Evolutionary conservation across 2,329 filamentous ascomycete species (phyloP).

Genomic region (Colletotrichum eremochloae): DNA sequence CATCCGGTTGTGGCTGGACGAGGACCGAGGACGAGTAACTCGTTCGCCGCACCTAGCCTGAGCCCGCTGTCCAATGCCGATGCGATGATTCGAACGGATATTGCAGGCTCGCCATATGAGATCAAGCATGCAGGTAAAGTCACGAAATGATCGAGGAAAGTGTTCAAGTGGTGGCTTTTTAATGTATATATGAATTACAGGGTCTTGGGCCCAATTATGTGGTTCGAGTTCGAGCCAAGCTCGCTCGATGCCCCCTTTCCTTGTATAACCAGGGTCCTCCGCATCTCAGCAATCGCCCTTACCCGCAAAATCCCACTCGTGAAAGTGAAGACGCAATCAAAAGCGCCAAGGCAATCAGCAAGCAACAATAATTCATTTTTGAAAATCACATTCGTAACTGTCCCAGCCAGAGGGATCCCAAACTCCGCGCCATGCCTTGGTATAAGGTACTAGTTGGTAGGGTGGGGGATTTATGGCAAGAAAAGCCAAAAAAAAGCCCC

Average conservation of each 20-base stretch:
- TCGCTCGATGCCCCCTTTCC: neutral
- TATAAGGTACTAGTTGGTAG: constrained; percentile 38
- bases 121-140: neutral
- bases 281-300: neutral
- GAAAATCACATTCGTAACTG: constrained; percentile 35
- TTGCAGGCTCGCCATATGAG: neutral
- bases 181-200: constrained; percentile 25
- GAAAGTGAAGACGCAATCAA: neutral
- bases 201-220: neutral
- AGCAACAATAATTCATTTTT: constrained; percentile 14
- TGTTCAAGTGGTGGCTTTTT: neutral
- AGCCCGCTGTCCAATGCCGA: neutral
- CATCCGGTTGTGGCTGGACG: neutral
- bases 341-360: neutral
- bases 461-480: constrained; percentile 1
- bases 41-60: neutral
- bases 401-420: constrained; percentile 29
- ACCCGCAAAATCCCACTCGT: neutral
- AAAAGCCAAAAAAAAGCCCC: constrained; percentile 21
- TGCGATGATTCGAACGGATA: neutral
- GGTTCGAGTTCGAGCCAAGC: neutral
- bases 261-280: neutral
- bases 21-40: too few species aligned
- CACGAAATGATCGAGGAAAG: neutral
- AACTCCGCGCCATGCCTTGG: constrained; percentile 44